Conservation (phyloP, 1,284 basidiomycete species). For the Leccinum subrobustum region DNA sequence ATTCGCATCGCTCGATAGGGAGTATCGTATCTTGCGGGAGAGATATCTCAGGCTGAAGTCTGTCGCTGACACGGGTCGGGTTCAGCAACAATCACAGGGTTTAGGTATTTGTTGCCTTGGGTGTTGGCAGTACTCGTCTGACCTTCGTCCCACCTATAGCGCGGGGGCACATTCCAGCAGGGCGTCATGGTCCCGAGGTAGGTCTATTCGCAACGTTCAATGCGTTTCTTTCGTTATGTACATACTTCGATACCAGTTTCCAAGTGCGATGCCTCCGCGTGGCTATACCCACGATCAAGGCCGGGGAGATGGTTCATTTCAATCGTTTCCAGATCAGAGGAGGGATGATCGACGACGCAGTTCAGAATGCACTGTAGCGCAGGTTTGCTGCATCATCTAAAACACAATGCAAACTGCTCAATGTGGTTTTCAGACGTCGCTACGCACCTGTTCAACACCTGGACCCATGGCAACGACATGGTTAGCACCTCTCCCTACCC, state of each 20-base stretch:
- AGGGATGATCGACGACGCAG: constrained; percentile 11
- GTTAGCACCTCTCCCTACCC: constrained; percentile 22
- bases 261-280: constrained; percentile 3
- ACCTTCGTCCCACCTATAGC: background rate
- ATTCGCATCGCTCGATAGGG: constrained; percentile 21
- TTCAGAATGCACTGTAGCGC: constrained; percentile 18
- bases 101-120: background rate
- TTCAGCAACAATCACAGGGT: constrained; percentile 12
- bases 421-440: background rate
- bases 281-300: constrained; percentile 8
- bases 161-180: constrained; percentile 7
- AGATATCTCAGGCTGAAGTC: constrained; percentile 26
- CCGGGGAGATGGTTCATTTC: constrained; percentile 6
- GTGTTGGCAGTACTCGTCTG: background rate
- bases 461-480: constrained; percentile 16
- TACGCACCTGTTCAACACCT: constrained; percentile 10
- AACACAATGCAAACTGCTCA: background rate
- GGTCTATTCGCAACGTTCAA: background rate
- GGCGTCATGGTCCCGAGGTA: constrained; percentile 15
- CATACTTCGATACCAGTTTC: background rate
- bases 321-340: constrained; percentile 5
- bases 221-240: background rate
- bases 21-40: constrained; percentile 22
- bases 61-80: constrained; percentile 2
- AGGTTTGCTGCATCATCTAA: constrained; percentile 16